Base-by-base conservation (phyloP, 1,139 yeast species). In the Hyphopichia burtonii region DNA sequence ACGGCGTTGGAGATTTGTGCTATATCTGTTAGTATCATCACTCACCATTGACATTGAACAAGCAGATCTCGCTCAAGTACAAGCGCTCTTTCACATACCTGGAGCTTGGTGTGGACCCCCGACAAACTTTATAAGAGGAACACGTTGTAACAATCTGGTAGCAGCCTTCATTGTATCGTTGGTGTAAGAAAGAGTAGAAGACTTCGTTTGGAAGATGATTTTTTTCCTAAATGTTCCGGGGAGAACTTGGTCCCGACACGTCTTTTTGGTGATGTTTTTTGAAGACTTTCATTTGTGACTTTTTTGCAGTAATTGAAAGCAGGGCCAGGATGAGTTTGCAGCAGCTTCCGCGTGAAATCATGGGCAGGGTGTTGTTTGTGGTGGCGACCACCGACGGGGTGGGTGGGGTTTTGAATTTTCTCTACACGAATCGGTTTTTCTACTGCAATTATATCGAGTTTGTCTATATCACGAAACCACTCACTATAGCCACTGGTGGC, bases 71-170 rank as follows among this genome's bases (percentile, higher is more conserved):
- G n/a, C n/a, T n/a, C n/a, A n/a, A n/a, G n/a, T n/a, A n/a, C n/a
- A n/a, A n/a, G n/a, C 20, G 27, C 17, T n/a, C n/a, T 14, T 19
- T 61, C 52, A 49, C 77, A 65, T 61, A 73, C 71, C 45, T 75
- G 76, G 54, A 71, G 71, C 50, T 71, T 75, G 73, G 80, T 56
- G 83, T 17, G 78, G 68, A 4, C 79, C 78, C 8, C 88, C 88
- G 30, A 82, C 78, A 53, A 82, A 82, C 58, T 78, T 82, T 55
- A 82, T 82, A 54, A 76, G 68, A 8, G 84, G 87, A 22, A 69
- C 71, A 57, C 78, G 68, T 45, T 69, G 67, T 44, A 68, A 59
- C 49, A 71, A 58, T 44, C 63, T 54, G 34, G 54, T 48, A 20
- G 68, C 51, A 36, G 57, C 55, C 56, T 56, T 67, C 74, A 68